Percentiles rank a stretch among this genome's conserved stretches.
phyloP scores from a whole-genome alignment of 495 filamentous ascomycete species.

The Aspergillus egyptiacus region DNA sequence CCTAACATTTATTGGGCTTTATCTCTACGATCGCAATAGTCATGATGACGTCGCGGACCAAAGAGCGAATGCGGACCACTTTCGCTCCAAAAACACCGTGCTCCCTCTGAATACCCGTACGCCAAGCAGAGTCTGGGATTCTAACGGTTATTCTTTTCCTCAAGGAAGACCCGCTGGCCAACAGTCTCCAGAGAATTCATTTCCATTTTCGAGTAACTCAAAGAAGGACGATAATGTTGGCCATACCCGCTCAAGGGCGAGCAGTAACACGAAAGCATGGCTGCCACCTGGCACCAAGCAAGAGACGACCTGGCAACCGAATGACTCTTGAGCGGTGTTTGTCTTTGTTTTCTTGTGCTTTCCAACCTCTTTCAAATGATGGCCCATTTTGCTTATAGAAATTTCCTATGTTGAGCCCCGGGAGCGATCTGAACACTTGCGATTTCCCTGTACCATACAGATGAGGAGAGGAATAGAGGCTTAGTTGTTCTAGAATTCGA shows the following conservation, averaged over 20 bases:
- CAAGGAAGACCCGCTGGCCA: conserved; percentile 24
- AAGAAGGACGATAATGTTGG: conserved; percentile 58
- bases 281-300: conserved; percentile 68
- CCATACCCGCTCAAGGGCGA: conserved; percentile 47
- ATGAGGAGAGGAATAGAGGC: too few species aligned
- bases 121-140: conserved; percentile 32
- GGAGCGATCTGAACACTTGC: too few species aligned
- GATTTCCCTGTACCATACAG: too few species aligned
- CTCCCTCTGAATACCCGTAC: conserved; percentile 57
- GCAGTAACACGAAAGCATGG: conserved; percentile 55
- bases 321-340: conserved; percentile 33
- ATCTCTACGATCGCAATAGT: conserved; percentile 90
- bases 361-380: background rate
- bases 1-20: conserved; percentile 87
- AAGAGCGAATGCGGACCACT: conserved; percentile 49
- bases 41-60: conserved; percentile 80
- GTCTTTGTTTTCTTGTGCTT: conserved; percentile 2
- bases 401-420: too few species aligned
- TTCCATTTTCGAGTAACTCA: conserved; percentile 35
- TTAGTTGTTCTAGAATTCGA: background rate
- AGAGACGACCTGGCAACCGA: conserved; percentile 72
- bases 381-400: background rate
- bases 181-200: conserved; percentile 20
- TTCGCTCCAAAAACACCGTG: conserved; percentile 55
- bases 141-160: conserved; percentile 39